Percentiles rank a stretch among this genome's conserved stretches.
These are phyloP conservation scores for Melastoma candidum DNA, from an alignment of 441 rosid genomes.

Conservation along the genomic window DNA sequence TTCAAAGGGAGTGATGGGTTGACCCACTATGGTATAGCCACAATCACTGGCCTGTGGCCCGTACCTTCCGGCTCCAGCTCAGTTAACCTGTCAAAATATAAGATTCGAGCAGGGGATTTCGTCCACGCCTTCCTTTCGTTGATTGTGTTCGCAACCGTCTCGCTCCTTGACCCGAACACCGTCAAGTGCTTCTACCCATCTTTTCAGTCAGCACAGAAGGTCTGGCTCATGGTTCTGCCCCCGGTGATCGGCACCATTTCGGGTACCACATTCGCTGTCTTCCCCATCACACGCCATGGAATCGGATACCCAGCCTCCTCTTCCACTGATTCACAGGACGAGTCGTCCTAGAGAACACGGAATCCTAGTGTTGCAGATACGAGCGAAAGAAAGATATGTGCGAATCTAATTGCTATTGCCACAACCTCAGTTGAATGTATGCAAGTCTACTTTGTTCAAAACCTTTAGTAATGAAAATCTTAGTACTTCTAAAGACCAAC, in stretches of 20 bases:
- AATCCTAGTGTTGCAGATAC: no score
- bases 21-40: constrained; percentile 52
- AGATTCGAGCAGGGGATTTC: constrained; percentile 50
- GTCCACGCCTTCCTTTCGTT: constrained; percentile 52
- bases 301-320: no score
- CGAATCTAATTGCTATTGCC: no score
- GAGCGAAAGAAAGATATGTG: no score
- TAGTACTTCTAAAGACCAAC: no score
- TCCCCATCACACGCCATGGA: no score
- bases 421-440: no score
- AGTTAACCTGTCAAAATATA: constrained; percentile 40
- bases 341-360: no score
- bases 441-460: no score
- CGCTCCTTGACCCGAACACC: constrained; percentile 55
- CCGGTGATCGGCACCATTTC: constrained; percentile 14
- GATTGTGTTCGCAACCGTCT: constrained; percentile 41
- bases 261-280: no score
- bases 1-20: constrained; percentile 43
- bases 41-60: constrained; percentile 60
- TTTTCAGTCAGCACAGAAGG: constrained; percentile 36
- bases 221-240: constrained; percentile 59
- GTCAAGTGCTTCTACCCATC: constrained; percentile 58
- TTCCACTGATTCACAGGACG: no score
- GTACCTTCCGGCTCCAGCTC: constrained; percentile 22
- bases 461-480: no score